A percentile compares a stretch with the other conserved stretches of the same genome.
phyloP scores from a whole-genome alignment of 2,329 filamentous ascomycete species.

The Epichloe gansuensis region DNA sequence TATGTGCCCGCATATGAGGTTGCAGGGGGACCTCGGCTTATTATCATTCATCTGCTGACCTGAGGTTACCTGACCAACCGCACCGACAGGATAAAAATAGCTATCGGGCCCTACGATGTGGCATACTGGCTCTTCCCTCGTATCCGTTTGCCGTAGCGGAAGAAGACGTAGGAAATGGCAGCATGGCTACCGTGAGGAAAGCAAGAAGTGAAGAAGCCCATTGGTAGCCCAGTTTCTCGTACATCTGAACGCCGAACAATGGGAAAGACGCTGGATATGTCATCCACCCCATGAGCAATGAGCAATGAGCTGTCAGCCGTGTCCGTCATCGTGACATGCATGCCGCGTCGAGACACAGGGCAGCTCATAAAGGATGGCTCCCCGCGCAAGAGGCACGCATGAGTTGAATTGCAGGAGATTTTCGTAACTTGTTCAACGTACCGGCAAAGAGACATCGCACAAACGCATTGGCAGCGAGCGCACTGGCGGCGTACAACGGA shows the following conservation, averaged over 20 bases:
- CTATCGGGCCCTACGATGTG: constrained; percentile 11
- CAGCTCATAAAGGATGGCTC: neutral
- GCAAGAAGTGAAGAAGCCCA: constrained; percentile 55
- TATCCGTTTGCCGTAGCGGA: constrained; percentile 46
- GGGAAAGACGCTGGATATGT: constrained; percentile 52
- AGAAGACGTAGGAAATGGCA: constrained; percentile 53
- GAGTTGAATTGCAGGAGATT: neutral
- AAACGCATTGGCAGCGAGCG: constrained; percentile 75
- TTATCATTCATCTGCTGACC: neutral
- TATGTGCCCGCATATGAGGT: neutral
- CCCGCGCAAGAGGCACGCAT: neutral
- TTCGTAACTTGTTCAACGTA: constrained; percentile 19
- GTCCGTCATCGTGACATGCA: neutral
- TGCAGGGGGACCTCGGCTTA: neutral
- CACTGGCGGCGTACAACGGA: constrained; percentile 61
- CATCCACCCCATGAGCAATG: neutral
- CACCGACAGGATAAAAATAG: neutral
- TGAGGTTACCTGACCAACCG: too few relatives aligned
- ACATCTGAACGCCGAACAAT: constrained; percentile 65
- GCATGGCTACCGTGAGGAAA: constrained; percentile 48
- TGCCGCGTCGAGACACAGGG: neutral
- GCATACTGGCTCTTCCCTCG: constrained; percentile 44
- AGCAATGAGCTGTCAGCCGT: constrained; percentile 6
- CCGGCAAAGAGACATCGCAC: constrained; percentile 64
- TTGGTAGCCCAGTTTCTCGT: constrained; percentile 53